Base-by-base conservation (phyloP, 2,329 filamentous ascomycete species). In the Chrysosporium queenslandicum region DNA sequence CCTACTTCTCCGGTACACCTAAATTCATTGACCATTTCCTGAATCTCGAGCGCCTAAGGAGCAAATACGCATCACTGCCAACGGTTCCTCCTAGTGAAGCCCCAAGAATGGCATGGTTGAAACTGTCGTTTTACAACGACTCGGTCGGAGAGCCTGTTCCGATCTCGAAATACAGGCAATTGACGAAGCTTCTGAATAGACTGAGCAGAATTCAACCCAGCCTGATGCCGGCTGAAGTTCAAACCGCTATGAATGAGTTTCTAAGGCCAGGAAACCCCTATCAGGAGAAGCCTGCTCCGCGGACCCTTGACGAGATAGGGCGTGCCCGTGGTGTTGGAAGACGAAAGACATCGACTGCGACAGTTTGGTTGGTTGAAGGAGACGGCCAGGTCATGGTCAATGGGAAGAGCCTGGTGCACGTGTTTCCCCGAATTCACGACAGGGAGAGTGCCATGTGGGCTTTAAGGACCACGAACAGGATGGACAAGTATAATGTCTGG, bases 401-500 rank as follows among this genome's bases (percentile, higher is more conserved):
- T 67, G 90, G 90, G 56, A 91, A 89, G 73, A 81, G 79, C n/a
- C 73, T 98, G 53, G 79, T 78, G 47, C 80, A 92, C 47, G 83
- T 81, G 20, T 98, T 98, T 68, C 86, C 83, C 30, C 82, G 92
- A 32, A 71, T 96, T 47, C 91, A 98, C 67, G 91, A 98, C 69
- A 82, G 92, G 40, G 92, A 97, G 74, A 96, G 88, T 65, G 91
- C 87, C 2, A 74, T 95, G 3, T 98, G 91, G 91, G 82, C 91
- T 6, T 71, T 98, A 63, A 88, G 90, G 63, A 78, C 82, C 46
- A 94, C 89, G 21, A 77, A 85, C 40, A 77, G 92, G 58, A 71
- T 94, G 58, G 89, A 95, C 75, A 97, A 96, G 70, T 98, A 98
- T 76, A 98, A 98, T 64, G 81, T 96, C 2, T 98, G 88, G 83